These are phyloP conservation scores for Euryodendron excelsum DNA, from an alignment of 148 eudicot species.

Conservation along the genomic window DNA sequence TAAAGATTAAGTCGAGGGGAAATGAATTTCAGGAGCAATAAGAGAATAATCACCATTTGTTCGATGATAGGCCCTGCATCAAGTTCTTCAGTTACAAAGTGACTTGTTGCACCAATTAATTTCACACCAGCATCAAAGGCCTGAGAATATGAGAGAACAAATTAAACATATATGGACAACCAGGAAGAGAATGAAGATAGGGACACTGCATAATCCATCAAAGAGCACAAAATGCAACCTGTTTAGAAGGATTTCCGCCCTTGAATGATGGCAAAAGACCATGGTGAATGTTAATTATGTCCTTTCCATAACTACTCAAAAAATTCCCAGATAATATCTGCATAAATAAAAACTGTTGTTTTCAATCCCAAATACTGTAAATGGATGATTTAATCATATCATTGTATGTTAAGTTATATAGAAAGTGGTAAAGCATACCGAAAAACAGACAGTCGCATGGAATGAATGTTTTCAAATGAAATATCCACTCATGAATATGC, in stretches of 20 bases:
- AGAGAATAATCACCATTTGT: constrained; percentile 71
- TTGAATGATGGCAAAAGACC: constrained; percentile 95
- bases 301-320: constrained; percentile 68
- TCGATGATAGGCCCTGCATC: constrained; percentile 96
- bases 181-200: background rate
- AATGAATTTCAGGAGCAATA: background rate
- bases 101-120: constrained; percentile 93
- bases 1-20: background rate
- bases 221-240: constrained; percentile 40
- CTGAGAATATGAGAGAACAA: constrained; percentile 29
- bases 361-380: background rate
- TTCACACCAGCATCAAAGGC: constrained; percentile 94
- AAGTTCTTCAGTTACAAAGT: constrained; percentile 93
- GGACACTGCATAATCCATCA: background rate
- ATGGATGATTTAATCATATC: background rate
- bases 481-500: background rate
- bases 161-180: constrained; percentile 4
- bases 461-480: background rate
- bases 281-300: constrained; percentile 90
- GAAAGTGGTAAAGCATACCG: background rate
- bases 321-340: constrained; percentile 79
- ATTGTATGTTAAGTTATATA: background rate
- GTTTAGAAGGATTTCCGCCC: constrained; percentile 88
- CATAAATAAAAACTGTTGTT: constrained; percentile 8
- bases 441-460: background rate